Evolutionary conservation across 495 filamentous ascomycete genomes (phyloP), one percentile per base, ranked within the genome.

Genomic region (Xylaria castorea): DNA sequence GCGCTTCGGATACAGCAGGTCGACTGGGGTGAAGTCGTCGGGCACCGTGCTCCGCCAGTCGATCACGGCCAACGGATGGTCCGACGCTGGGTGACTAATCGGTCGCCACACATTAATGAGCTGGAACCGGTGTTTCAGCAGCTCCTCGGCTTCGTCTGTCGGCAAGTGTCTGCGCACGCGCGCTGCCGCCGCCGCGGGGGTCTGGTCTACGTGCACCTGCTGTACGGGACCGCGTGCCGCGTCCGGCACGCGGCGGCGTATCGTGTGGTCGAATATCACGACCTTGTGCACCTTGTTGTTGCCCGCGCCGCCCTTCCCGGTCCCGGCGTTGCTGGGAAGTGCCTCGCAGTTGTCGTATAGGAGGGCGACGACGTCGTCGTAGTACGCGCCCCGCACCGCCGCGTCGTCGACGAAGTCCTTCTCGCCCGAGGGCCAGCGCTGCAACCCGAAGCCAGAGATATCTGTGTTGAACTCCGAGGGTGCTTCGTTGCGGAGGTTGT

Each of bases 81-180:
- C 86, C 51, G 88, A 86, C 0, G 95, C 91, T 0, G 91, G 83
- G 48, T 92, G 90, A 9, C 75, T 66, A 69, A 97, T 84, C 0
- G 94, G 92, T 0, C 92, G 84, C 94, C 94, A 97, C 32, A 97
- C 91, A 75, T 97, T 97, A 75, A 97, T 88, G 57, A 97, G 90
- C 70, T 94, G 89, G 78, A 89, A 92, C 0, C 94, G 86, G 5
- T 51, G 68, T 34, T 85, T 73, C 0, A 93, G 81, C 0, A 94
- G 81, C 62, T 80, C 81, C 18, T 89, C 88, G 0, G 91, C 88
- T 16, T 87, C 83, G 11, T 87, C 87, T 0, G 75, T 38, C 0
- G 84, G 74, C 0, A 92, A 71, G 77, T 97, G 94, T 0, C 88
- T 83, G 3, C 85, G 76, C 40, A 97, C 92, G 18, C 94, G 89